Percentiles rank a stretch among this genome's conserved stretches.
Evolutionary conservation across 2,329 filamentous ascomycete genomes (phyloP).

Genomic region (Neocucurbitaria cava): DNA sequence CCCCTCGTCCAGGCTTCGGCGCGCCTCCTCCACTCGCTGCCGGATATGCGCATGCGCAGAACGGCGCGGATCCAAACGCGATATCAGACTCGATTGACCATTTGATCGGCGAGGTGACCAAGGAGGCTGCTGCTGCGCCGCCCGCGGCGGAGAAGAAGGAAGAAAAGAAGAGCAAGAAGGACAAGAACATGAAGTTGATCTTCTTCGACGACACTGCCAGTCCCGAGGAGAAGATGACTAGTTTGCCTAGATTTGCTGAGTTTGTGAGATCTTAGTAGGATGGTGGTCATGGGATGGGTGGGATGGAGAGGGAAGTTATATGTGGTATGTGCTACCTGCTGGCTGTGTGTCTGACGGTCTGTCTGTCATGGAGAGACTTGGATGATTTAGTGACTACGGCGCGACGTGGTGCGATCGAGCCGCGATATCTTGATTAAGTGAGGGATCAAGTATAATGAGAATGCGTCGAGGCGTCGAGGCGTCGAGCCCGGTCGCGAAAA

Average conservation of each 20-base stretch:
- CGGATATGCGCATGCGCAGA: slow-evolving; percentile 18
- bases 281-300: background rate
- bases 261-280: slow-evolving; percentile 32
- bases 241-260: slow-evolving; percentile 73
- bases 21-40: slow-evolving; percentile 26
- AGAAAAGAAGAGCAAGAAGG: slow-evolving; percentile 69
- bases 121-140: slow-evolving; percentile 50
- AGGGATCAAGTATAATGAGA: too few species aligned
- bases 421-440: background rate
- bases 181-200: slow-evolving; percentile 68
- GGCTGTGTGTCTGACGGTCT: too few species aligned
- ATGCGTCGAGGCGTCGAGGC: slow-evolving; percentile 1
- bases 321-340: too few species aligned
- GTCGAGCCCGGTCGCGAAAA: background rate
- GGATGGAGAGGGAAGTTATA: too few species aligned
- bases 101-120: slow-evolving; percentile 58
- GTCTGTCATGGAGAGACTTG: too few species aligned
- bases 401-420: background rate
- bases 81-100: slow-evolving; percentile 58
- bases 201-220: slow-evolving; percentile 82
- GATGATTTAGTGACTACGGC: background rate
- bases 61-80: slow-evolving; percentile 15
- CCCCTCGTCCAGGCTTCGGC: slow-evolving; percentile 49
- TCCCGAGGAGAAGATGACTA: slow-evolving; percentile 89
- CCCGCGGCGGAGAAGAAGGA: slow-evolving; percentile 57